Conservation (phyloP, 306 rosid species). For the Vicia faba region DNA sequence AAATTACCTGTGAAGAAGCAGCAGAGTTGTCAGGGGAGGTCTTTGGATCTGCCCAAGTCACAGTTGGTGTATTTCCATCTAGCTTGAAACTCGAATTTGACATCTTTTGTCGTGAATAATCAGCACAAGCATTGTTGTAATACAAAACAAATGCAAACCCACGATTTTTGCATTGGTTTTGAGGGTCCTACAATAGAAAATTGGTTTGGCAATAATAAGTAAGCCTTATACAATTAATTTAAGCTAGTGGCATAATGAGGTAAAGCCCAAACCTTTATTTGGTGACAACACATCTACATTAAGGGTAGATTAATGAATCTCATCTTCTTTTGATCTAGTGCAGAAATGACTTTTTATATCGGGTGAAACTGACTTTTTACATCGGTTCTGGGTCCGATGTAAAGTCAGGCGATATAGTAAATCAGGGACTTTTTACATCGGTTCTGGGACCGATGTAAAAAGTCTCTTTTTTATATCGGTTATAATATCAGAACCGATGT, state of each 20-base stretch:
- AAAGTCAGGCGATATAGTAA: no score
- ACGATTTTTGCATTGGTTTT: slow-evolving; percentile 78
- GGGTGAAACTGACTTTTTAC: no score
- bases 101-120: slow-evolving; percentile 97
- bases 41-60: slow-evolving; percentile 99
- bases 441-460: no score
- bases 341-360: no score
- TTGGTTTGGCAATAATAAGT: slow-evolving; percentile 7
- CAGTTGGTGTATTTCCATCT: slow-evolving; percentile 85
- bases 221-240: slow-evolving; percentile 23
- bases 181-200: slow-evolving; percentile 75
- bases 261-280: slow-evolving; percentile 70
- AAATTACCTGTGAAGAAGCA: slow-evolving; percentile 81
- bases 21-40: slow-evolving; percentile 76
- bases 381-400: no score
- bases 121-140: slow-evolving; percentile 97
- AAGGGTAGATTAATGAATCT: no score
- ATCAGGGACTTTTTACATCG: no score
- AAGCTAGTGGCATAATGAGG: slow-evolving; percentile 25
- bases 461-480: no score
- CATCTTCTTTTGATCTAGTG: no score
- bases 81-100: slow-evolving; percentile 68
- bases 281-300: no score
- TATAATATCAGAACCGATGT: no score
- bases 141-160: slow-evolving; percentile 97